Conservation (phyloP, 2,329 filamentous ascomycete species). For the Plenodomus biglobosus region DNA sequence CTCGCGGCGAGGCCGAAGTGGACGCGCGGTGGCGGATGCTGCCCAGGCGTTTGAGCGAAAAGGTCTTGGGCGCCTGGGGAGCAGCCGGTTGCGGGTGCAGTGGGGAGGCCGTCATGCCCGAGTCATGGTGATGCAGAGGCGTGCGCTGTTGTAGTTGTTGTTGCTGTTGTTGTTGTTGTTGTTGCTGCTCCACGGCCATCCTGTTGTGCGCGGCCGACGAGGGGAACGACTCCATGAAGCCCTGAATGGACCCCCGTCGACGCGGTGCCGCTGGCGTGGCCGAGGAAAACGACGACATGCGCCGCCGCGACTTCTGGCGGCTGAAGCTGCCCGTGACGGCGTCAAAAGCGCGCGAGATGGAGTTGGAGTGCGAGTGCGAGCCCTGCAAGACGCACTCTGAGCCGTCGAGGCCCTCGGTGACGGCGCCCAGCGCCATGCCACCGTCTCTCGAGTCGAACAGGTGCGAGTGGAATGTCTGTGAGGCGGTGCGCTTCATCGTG, state of each 20-base stretch:
- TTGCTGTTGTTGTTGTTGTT: too few species aligned
- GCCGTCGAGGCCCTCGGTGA: constrained; percentile 31
- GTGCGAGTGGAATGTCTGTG: constrained; percentile 40
- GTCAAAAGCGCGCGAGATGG: constrained; percentile 35
- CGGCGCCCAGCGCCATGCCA: constrained; percentile 29
- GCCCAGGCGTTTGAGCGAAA: constrained; percentile 33
- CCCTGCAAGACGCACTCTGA: constrained; percentile 3
- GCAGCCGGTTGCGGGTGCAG: constrained; percentile 11
- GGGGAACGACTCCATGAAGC: constrained; percentile 27
- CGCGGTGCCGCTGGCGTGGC: constrained; percentile 20
- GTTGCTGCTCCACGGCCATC: constrained; percentile 19
- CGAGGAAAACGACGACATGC: constrained; percentile 37
- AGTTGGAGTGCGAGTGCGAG: constrained; percentile 25
- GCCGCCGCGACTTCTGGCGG: constrained; percentile 38
- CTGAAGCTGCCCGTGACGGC: constrained; percentile 33
- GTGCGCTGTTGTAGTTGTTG: constrained; percentile 13
- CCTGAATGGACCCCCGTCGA: constrained; percentile 35
- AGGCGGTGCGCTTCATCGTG: constrained; percentile 43
- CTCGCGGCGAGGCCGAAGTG: constrained; percentile 32
- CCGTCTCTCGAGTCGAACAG: constrained; percentile 28
- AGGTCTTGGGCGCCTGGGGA: constrained; percentile 21
- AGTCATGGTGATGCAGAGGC: constrained; percentile 39
- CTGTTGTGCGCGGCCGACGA: constrained; percentile 20
- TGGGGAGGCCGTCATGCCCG: constrained; percentile 28
- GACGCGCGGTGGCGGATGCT: constrained; percentile 38